Evolutionary conservation across 1,139 yeast species (phyloP), one percentile per base, ranked within the genome.

Genomic region (Torulaspora pretoriensis): DNA sequence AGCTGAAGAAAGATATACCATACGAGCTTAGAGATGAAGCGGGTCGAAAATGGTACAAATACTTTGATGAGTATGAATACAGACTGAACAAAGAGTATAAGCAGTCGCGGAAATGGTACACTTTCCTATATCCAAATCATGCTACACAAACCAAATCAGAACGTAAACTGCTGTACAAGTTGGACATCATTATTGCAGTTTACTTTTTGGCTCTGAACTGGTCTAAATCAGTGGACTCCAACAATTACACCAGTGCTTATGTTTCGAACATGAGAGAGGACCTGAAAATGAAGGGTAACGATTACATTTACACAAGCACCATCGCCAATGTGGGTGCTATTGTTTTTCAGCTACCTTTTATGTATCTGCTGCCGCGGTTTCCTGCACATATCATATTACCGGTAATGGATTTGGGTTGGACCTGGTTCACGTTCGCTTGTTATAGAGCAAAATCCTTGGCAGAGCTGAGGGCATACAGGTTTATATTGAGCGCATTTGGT

Each of bases 211-310:
- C 80, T 66, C 78, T 81, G 16, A 82, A 81, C 62, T 83, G 87
- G 84, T 81, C 80, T 40, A 83, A 83, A 58, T 80, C 80, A 46
- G 68, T 83, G 42, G 90, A 83, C 60, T 75, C 75, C 47, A 71
- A 80, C 38, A 68, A 66, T 56, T 68, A 79, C 42, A 76, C 78
- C 45, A 80, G 79, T 58, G 88, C 89, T n/a, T 83, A 83, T 59
- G 80, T 82, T 38, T 75, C 83, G 13, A 81, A 83, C 9, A 71
- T 83, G 73, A 68, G 76, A 51, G 78, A 78, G 54, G 80, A 73
- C 40, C 67, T 83, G 35, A 68, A 72, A 24, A 75, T 84, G 78
- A 63, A 71, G 50, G 86, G 86, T n/a, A 80, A 80, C 52, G 85
- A 82, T 54, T 75, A 78, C 61, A 80, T 77, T 47, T 68, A 78